Percentiles rank a stretch among this genome's conserved stretches.
These are phyloP conservation scores for Amauroascus niger DNA, from an alignment of 2,329 filamentous ascomycete species.

Conservation along the genomic window DNA sequence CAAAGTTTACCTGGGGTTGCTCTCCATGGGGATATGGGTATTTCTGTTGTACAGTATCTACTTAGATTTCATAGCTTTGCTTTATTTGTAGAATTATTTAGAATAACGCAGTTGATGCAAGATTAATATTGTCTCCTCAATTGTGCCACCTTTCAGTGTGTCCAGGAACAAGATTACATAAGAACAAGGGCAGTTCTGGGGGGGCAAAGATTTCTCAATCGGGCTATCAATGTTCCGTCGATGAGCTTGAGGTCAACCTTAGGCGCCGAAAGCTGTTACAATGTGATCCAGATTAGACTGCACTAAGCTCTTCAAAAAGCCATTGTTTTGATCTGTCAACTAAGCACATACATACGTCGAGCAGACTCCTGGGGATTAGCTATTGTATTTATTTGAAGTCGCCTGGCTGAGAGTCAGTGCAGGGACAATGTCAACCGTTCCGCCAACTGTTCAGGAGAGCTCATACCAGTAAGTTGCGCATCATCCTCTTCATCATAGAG, in stretches of 20 bases:
- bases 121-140: not conserved
- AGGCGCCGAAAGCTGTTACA: not conserved
- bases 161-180: not conserved
- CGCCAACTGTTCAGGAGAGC: slow-evolving; percentile 64
- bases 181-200: not conserved
- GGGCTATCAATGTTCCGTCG: not conserved
- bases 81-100: not conserved
- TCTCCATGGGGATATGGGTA: not conserved
- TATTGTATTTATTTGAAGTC: not conserved
- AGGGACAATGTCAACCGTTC: slow-evolving; percentile 70
- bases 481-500: not conserved
- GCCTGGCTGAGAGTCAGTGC: not conserved
- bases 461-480: slow-evolving; percentile 50
- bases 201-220: too few species aligned
- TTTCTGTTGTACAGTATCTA: not conserved
- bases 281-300: not conserved
- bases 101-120: not conserved
- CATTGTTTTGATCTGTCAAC: not conserved
- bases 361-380: not conserved
- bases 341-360: not conserved
- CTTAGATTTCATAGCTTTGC: not conserved
- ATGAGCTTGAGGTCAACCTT: not conserved
- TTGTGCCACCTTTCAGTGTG: too few species aligned
- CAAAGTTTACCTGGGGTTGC: not conserved
- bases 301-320: not conserved